Conservation (phyloP, 768 basidiomycete species). For the Mycena rosella region DNA sequence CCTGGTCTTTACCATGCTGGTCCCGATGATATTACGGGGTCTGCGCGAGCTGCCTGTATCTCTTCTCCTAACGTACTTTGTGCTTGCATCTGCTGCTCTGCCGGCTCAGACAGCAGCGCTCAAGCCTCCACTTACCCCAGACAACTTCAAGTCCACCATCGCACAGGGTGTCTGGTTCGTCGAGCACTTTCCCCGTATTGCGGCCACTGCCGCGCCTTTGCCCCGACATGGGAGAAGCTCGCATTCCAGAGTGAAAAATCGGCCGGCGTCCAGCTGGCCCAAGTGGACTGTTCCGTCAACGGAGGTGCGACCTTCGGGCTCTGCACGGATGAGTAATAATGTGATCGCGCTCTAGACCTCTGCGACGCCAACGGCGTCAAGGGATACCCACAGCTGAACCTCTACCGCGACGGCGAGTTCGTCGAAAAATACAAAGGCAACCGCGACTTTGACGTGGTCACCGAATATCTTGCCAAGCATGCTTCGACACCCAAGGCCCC, state of each 20-base stretch:
- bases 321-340: background rate
- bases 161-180: conserved; percentile 81
- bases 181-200: conserved; percentile 94
- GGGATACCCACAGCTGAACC: conserved; percentile 82
- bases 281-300: conserved; percentile 83
- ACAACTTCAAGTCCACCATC: conserved; percentile 67
- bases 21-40: conserved; percentile 24
- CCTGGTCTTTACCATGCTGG: background rate
- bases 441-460: conserved; percentile 67
- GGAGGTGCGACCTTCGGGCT: conserved; percentile 69
- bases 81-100: conserved; percentile 35
- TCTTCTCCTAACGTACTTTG: conserved; percentile 33
- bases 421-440: conserved; percentile 67
- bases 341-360: conserved; percentile 68
- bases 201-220: conserved; percentile 81
- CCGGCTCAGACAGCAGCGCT: conserved; percentile 35
- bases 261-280: conserved; percentile 73
- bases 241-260: conserved; percentile 61
- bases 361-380: conserved; percentile 77
- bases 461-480: conserved; percentile 63
- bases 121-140: conserved; percentile 61
- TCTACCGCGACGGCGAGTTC: conserved; percentile 77
- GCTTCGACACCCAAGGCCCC: conserved; percentile 34
- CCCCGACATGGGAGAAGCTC: conserved; percentile 85
- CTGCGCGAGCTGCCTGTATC: conserved; percentile 35